Base-by-base conservation (phyloP, 1,139 yeast genomes). In the Sporopachydermia cereana region DNA sequence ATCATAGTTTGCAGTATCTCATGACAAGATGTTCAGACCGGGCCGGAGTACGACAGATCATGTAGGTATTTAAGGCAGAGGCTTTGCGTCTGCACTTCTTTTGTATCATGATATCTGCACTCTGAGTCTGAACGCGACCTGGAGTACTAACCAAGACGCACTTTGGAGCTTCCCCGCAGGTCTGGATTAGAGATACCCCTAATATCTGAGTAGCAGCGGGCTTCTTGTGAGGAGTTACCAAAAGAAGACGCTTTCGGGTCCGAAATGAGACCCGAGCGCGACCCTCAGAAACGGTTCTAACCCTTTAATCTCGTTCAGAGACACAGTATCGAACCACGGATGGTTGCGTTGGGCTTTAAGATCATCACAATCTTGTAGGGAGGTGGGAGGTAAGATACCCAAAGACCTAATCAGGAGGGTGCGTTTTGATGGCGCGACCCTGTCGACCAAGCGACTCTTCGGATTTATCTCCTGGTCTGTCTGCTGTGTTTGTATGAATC, bases 21-120 rank as follows among this genome's bases (percentile, higher is more conserved):
- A n/a, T n/a, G n/a, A n/a, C n/a, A n/a, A n/a, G n/a, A n/a, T n/a
- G n/a, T 25, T 25, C 7, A 25, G 14, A 21, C 22, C 22, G 39
- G 18, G 18, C 39, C 39, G 39, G 39, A 34, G 39, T 21, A 34
- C 39, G 39, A 34, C 39, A 34, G 39, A 34, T 34, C n/a, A 5
- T 5, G 39, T 34, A 34, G n/a, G 9, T n/a, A 5, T 34, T 25
- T 14, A 7, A 7, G 29, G 14, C 7, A 14, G 14, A 25, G 29
- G 29, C 7, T 7, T 25, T 25, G 7, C 29, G 29, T 7, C 7
- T 25, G 12, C 12, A 34, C 5, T n/a, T 34, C 39, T 34, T 34
- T 34, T 34, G 39, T 34, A 16, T 16, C 39, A 12, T 7, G 17
- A 34, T 16, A 12, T 7, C 39, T 34, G 39, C 39, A 21, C 39